Percentiles rank a stretch among this genome's conserved stretches.
Conservation (phyloP, 106 monocot genomes). For the Triglochin maritima region DNA sequence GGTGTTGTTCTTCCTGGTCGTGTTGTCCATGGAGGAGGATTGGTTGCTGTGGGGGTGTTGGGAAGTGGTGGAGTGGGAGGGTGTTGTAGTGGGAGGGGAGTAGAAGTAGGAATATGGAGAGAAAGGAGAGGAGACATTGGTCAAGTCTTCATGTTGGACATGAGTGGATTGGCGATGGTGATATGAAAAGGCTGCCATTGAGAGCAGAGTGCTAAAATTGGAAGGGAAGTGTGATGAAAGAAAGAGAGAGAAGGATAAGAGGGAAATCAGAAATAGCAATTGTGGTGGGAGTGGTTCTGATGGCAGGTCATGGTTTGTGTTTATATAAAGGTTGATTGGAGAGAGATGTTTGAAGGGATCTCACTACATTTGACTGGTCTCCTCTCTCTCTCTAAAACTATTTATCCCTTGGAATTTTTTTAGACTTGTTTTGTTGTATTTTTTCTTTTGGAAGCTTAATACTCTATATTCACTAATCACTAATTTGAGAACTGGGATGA, state of each 20-base stretch:
- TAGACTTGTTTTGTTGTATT: too few species aligned
- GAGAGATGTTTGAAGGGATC: not conserved
- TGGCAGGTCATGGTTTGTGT: slow-evolving; percentile 2
- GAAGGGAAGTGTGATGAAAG: not conserved
- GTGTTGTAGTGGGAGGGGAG: not conserved
- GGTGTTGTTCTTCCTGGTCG: slow-evolving; percentile 9
- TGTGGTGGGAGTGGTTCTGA: not conserved
- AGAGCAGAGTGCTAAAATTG: slow-evolving; percentile 1
- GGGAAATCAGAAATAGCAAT: not conserved
- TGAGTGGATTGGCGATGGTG: slow-evolving; percentile 14
- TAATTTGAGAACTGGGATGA: too few species aligned
- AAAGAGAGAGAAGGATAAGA: not conserved
- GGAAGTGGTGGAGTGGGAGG: not conserved
- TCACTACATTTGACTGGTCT: slow-evolving; percentile 3
- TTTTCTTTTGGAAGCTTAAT: too few species aligned
- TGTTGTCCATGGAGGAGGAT: not conserved
- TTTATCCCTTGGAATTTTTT: too few species aligned
- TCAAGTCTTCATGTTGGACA: slow-evolving; percentile 11
- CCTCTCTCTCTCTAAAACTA: not conserved
- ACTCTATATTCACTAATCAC: too few species aligned
- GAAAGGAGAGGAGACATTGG: not conserved
- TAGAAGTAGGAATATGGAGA: not conserved
- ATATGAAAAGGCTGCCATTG: slow-evolving; percentile 31
- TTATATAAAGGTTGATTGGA: slow-evolving; percentile 8
- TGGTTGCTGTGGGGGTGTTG: not conserved